These are phyloP conservation scores for Naganishia sp. DNA, from an alignment of 1,284 basidiomycete genomes.

Conservation along the genomic window DNA sequence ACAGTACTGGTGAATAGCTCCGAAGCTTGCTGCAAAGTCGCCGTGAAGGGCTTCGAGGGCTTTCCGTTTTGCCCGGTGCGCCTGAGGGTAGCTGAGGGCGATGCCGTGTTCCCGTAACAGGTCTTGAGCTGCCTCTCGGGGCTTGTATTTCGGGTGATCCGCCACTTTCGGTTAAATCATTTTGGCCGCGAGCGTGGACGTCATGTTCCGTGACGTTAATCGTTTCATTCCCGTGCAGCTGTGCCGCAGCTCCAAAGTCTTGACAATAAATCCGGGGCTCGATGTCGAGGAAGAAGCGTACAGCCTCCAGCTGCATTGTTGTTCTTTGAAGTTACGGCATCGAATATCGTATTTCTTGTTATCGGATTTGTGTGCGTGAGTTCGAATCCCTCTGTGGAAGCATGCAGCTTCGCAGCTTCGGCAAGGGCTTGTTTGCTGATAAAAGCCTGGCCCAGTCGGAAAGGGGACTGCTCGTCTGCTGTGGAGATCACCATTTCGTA, in stretches of 20 bases:
- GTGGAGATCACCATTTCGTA: too few relatives aligned
- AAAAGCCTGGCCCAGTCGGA: neutral
- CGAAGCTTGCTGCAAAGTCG: neutral
- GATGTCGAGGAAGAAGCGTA: neutral
- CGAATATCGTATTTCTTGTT: neutral
- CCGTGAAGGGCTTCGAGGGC: neutral
- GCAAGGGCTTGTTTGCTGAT: neutral
- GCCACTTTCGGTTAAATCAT: slow-evolving; percentile 1
- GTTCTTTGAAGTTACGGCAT: neutral
- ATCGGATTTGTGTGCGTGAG: neutral
- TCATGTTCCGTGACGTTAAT: neutral
- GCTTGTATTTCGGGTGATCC: neutral
- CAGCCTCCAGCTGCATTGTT: neutral
- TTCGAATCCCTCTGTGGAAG: neutral
- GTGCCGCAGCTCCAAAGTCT: neutral
- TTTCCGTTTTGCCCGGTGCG: neutral
- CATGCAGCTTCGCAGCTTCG: neutral
- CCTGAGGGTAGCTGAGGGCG: neutral
- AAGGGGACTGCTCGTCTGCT: neutral
- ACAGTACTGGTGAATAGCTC: neutral
- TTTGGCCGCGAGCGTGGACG: neutral
- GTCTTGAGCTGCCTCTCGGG: neutral
- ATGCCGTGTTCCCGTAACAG: neutral
- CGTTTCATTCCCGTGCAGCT: neutral
- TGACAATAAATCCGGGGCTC: neutral